Evolutionary conservation across 768 basidiomycete species (phyloP).

Genomic region (Naematelia encephala): DNA sequence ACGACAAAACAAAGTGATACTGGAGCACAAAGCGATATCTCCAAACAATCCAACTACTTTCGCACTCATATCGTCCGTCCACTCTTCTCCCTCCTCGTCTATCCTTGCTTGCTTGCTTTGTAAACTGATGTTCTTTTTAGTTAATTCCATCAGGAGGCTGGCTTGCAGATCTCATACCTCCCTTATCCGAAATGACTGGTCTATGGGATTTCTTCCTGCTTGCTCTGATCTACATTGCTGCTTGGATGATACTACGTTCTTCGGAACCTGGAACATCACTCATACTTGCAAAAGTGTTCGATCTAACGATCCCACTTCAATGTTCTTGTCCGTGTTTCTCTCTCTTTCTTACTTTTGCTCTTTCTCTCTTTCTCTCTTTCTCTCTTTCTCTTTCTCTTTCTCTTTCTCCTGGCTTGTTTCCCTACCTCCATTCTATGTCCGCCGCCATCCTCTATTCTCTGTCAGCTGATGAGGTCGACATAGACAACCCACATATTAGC

Average conservation of each 20-base stretch:
- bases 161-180: conserved; percentile 17
- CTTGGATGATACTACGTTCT: conserved; percentile 15
- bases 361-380: background rate
- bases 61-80: background rate
- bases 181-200: conserved; percentile 10
- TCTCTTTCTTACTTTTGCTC: background rate
- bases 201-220: conserved; percentile 26
- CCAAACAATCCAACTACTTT: background rate
- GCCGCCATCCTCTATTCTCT: no score
- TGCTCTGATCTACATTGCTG: conserved; percentile 8
- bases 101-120: background rate
- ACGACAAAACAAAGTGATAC: background rate
- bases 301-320: conserved; percentile 26
- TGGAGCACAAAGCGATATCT: background rate
- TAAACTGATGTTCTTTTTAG: conserved; percentile 3
- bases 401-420: background rate
- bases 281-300: conserved; percentile 17
- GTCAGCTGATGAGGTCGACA: no score
- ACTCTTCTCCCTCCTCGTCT: background rate
- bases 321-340: conserved; percentile 13
- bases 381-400: background rate
- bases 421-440: no score
- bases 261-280: conserved; percentile 12
- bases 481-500: background rate
- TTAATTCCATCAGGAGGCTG: conserved; percentile 23